Conservation (phyloP, 495 filamentous ascomycete species). For the Rhypophila decipiens region DNA sequence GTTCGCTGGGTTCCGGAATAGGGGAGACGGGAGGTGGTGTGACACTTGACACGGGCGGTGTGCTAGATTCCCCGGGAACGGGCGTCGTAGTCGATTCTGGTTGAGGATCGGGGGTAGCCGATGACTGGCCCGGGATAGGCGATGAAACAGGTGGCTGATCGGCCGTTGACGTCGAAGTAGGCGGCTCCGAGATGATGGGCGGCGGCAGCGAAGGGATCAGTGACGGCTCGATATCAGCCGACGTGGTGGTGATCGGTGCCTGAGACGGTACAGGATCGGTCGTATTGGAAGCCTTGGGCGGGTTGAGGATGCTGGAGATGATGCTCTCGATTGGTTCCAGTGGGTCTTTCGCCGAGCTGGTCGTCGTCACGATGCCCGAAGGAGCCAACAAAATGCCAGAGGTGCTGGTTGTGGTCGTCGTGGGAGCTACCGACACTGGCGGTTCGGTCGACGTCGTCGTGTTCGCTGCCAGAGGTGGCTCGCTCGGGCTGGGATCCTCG, state of each 20-base stretch:
- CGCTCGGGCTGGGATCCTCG: neutral
- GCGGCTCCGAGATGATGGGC: no score
- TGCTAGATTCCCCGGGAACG: neutral
- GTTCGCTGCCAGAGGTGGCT: neutral
- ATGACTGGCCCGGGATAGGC: no score
- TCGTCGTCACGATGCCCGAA: constrained; percentile 28
- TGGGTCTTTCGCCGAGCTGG: constrained; percentile 1
- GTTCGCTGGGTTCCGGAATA: neutral
- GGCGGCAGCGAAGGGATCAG: no score
- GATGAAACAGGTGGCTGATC: no score
- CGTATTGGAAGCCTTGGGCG: neutral
- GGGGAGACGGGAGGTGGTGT: neutral
- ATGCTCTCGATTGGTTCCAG: neutral
- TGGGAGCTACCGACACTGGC: constrained; percentile 6
- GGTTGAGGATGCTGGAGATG: neutral
- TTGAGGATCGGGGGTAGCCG: no score
- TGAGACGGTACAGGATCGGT: no score
- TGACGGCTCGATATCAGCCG: no score
- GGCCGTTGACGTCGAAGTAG: no score
- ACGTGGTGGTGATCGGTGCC: no score
- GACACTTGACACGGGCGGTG: neutral
- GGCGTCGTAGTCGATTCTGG: neutral
- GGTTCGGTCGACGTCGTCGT: neutral
- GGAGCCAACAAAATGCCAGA: constrained; percentile 29
- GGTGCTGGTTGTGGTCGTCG: constrained; percentile 12